phyloP scores from a whole-genome alignment of 768 basidiomycete genomes.

The Austroboletus eburneus region DNA sequence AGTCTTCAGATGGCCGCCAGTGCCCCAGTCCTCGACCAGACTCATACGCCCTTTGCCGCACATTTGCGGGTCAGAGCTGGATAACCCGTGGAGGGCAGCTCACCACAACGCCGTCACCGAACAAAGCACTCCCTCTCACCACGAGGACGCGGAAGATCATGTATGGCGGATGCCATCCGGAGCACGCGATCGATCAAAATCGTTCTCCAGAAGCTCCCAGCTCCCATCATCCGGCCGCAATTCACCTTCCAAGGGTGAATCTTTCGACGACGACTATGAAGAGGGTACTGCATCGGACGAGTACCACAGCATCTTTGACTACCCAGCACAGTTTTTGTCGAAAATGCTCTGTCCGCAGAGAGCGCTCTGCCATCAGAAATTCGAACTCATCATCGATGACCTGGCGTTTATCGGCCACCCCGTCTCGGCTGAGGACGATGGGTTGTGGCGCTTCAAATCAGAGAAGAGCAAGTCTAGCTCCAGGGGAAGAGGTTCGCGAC shows the following conservation, averaged over 20 bases:
- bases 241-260: constrained; percentile 46
- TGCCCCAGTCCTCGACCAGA: constrained; percentile 57
- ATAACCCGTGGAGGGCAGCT: constrained; percentile 73
- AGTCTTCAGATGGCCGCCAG: constrained; percentile 83
- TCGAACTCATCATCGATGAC: constrained; percentile 88
- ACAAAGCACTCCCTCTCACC: background rate
- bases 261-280: constrained; percentile 33
- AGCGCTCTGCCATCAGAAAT: constrained; percentile 88
- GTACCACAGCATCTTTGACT: constrained; percentile 74
- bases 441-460: constrained; percentile 70
- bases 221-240: constrained; percentile 47
- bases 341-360: constrained; percentile 73
- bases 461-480: constrained; percentile 50
- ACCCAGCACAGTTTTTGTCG: constrained; percentile 76
- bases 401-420: constrained; percentile 94
- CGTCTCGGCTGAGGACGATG: constrained; percentile 72
- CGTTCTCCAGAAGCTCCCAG: constrained; percentile 43
- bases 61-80: constrained; percentile 43
- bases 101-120: constrained; percentile 39
- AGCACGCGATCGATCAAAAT: constrained; percentile 46
- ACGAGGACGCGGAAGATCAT: constrained; percentile 43
- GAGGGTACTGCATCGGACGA: constrained; percentile 39
- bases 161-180: constrained; percentile 58
- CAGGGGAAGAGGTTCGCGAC: constrained; percentile 55
- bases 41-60: constrained; percentile 68